Evolutionary conservation across 78 protist species (phyloP), one percentile per base, ranked within the genome.

Genomic region (Guillardia theta): DNA sequence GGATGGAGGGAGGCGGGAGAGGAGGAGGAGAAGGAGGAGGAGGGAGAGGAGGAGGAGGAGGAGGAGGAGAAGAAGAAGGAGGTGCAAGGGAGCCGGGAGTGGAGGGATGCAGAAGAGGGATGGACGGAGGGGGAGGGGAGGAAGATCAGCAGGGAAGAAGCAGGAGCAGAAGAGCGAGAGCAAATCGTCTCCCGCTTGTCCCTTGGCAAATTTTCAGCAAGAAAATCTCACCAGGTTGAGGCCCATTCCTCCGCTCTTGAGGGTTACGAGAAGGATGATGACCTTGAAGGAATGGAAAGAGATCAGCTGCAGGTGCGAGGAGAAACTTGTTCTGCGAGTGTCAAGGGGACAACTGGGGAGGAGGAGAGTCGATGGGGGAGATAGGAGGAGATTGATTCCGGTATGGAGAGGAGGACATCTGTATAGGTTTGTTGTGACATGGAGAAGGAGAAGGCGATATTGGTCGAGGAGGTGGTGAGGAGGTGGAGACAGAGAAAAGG

Each of bases 191-290:
- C n/a, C n/a, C n/a, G n/a, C n/a, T n/a, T n/a, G n/a, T n/a, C n/a
- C n/a, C n/a, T n/a, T n/a, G n/a, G n/a, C n/a, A n/a, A n/a, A n/a
- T n/a, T n/a, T n/a, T n/a, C n/a, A n/a, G n/a, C n/a, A n/a, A 6
- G 70, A 6, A 30, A 1, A 6, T 24, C 2, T 3, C 39, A 58
- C 70, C 36, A 70, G 83, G 41, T 70, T 70, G 46, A 70, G 22
- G 33, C 83, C 83, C 83, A 70, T 70, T 15, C 83, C 83, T 4
- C 83, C 83, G 83, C 83, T 70, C 83, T 70, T 70, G 83, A 70
- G 83, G 45, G 83, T 70, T 4, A 33, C 83, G 33, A 70, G 83
- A 4, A 70, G 83, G 46, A 70, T 43, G 10, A 30, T 27, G 27
- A 58, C 70, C 70, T 58, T n/a, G n/a, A n/a, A n/a, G n/a, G n/a